A percentile compares a stretch with the other conserved stretches of the same genome.
phyloP scores from a whole-genome alignment of 768 basidiomycete genomes.

The Mycena indigotica region DNA sequence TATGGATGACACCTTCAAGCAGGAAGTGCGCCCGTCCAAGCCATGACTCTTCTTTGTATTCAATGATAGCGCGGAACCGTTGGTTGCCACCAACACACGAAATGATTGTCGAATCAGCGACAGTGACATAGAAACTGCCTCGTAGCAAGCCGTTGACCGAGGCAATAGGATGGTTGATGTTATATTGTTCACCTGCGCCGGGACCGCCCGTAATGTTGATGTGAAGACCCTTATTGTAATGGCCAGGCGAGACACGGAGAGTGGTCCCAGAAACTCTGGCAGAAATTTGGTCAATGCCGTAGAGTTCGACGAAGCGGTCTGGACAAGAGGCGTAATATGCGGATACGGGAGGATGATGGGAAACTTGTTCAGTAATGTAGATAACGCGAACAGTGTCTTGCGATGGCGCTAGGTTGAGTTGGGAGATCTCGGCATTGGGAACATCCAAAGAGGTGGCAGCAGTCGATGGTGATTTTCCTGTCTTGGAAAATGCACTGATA shows the following conservation, averaged over 20 bases:
- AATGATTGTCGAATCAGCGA: conserved; percentile 76
- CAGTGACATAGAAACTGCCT: conserved; percentile 89
- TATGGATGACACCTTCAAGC: conserved; percentile 88
- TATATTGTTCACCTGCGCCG: conserved; percentile 80
- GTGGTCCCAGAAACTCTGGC: conserved; percentile 90
- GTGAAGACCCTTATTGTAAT: conserved; percentile 87
- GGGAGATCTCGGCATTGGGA: conserved; percentile 58
- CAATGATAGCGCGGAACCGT: conserved; percentile 79
- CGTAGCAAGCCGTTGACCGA: conserved; percentile 90
- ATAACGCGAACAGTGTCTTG: conserved; percentile 63
- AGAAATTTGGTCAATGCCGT: conserved; percentile 89
- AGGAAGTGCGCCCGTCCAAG: conserved; percentile 84
- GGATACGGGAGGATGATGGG: conserved; percentile 95
- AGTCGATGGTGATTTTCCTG: conserved; percentile 58
- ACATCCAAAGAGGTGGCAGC: conserved; percentile 56
- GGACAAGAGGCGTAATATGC: conserved; percentile 82
- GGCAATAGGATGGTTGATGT: conserved; percentile 88
- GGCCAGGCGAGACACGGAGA: conserved; percentile 79
- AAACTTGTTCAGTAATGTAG: conserved; percentile 91
- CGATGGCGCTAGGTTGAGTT: conserved; percentile 52
- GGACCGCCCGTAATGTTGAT: conserved; percentile 72
- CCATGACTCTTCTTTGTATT: conserved; percentile 99
- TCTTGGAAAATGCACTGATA: conserved; percentile 57
- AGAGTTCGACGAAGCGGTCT: conserved; percentile 65
- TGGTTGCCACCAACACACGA: conserved; percentile 75